phyloP scores from a whole-genome alignment of 2,329 filamentous ascomycete species.

The Diplocarpon rosae region DNA sequence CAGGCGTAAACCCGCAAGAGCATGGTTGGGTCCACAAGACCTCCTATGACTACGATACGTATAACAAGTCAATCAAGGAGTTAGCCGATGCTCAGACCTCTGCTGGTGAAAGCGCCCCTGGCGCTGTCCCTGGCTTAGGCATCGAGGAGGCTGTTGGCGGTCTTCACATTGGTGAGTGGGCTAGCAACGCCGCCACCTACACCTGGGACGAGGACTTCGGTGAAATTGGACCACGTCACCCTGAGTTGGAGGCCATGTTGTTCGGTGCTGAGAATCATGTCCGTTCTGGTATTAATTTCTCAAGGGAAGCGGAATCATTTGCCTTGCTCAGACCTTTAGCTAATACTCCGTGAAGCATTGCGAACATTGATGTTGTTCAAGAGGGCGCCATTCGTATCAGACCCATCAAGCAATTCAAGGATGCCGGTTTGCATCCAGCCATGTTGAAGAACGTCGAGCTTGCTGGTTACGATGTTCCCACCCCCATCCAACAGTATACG shows the following conservation, averaged over 20 bases:
- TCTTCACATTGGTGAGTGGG: conserved; percentile 19
- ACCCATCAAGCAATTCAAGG: conserved; percentile 49
- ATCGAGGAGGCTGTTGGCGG: conserved; percentile 15
- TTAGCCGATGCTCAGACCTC: conserved; percentile 12
- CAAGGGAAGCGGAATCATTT: conserved; percentile 37
- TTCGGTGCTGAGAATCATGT: conserved; percentile 49
- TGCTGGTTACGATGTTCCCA: conserved; percentile 60
- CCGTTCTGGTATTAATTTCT: conserved; percentile 50
- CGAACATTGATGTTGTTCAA: conserved; percentile 43
- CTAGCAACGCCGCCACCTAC: conserved; percentile 41
- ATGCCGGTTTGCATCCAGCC: conserved; percentile 74
- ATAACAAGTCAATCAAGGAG: conserved; percentile 23
- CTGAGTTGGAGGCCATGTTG: conserved; percentile 62
- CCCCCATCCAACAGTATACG: conserved; percentile 78
- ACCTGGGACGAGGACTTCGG: conserved; percentile 79
- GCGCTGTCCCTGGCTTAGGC: not conserved
- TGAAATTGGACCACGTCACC: conserved; percentile 65
- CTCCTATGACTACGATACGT: conserved; percentile 24
- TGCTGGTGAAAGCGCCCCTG: conserved; percentile 2
- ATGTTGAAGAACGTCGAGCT: conserved; percentile 69
- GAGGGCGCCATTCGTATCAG: conserved; percentile 43
- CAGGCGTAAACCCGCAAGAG: conserved; percentile 20
- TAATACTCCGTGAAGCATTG: conserved; percentile 36
- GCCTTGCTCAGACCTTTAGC: not conserved
- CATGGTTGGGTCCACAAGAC: conserved; percentile 24